A percentile compares a stretch with the other conserved stretches of the same genome.
These are phyloP conservation scores for Puccinia brachypodii DNA, from an alignment of 1,284 basidiomycete genomes.

Conservation along the genomic window DNA sequence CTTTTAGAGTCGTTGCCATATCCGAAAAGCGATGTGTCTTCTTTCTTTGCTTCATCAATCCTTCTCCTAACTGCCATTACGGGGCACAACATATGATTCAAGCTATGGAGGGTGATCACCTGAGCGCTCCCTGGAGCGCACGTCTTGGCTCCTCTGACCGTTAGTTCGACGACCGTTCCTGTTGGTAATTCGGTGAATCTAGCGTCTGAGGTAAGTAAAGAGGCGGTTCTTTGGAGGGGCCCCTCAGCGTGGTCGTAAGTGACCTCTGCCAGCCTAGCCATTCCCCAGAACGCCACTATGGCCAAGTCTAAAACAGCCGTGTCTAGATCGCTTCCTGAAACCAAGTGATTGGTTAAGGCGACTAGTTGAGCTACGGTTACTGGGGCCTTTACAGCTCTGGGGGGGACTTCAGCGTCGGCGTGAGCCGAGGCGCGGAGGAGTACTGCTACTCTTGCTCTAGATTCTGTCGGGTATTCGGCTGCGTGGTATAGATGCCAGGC, in stretches of 20 bases:
- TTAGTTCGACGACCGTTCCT: background rate
- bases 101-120: background rate
- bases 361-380: background rate
- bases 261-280: background rate
- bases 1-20: background rate
- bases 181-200: background rate
- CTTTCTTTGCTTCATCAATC: background rate
- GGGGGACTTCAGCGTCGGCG: background rate
- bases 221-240: background rate
- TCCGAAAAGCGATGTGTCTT: background rate
- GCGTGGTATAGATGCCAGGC: conserved; percentile 21
- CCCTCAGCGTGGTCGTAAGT: background rate
- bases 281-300: conserved; percentile 21
- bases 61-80: background rate
- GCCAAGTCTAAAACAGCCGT: background rate
- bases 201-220: background rate
- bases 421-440: background rate
- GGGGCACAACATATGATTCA: background rate
- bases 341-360: background rate
- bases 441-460: background rate
- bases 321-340: background rate
- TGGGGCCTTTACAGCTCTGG: background rate
- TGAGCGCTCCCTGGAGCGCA: background rate
- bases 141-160: background rate
- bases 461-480: background rate